A percentile compares a stretch with the other conserved stretches of the same genome.
Evolutionary conservation across 2,329 filamentous ascomycete genomes (phyloP).

Genomic region (Aquanectria penicillioides): DNA sequence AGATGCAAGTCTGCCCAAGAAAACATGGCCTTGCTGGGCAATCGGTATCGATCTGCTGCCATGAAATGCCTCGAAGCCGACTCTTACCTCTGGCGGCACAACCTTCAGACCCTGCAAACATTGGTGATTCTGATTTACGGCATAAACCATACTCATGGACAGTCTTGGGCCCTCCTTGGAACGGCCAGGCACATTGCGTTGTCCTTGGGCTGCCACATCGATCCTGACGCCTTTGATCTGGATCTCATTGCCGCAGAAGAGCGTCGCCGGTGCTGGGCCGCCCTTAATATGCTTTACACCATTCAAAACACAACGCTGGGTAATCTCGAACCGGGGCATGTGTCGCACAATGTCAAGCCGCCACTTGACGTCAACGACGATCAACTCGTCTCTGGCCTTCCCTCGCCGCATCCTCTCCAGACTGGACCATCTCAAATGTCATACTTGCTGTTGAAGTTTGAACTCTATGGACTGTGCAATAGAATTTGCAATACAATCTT

Average conservation of each 20-base stretch:
- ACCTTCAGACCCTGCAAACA: slow-evolving; percentile 20
- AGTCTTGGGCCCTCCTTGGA: slow-evolving; percentile 27
- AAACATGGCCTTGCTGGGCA: slow-evolving; percentile 15
- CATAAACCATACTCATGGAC: slow-evolving; percentile 30
- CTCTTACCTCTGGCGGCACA: slow-evolving; percentile 27
- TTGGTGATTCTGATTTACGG: slow-evolving; percentile 24
- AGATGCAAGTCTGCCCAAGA: neutral
- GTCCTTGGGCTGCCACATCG: slow-evolving; percentile 23
- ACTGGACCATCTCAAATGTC: slow-evolving; percentile 11
- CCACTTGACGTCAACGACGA: slow-evolving; percentile 13
- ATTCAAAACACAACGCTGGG: slow-evolving; percentile 30
- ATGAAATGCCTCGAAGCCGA: slow-evolving; percentile 29
- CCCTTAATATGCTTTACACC: slow-evolving; percentile 25
- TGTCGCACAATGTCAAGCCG: slow-evolving; percentile 1
- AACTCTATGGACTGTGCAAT: neutral
- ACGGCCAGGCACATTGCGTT: slow-evolving; percentile 22
- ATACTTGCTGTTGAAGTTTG: slow-evolving; percentile 12
- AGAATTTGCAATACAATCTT: slow-evolving; percentile 6
- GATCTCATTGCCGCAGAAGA: slow-evolving; percentile 20
- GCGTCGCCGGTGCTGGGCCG: slow-evolving; percentile 29
- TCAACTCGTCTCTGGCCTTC: neutral
- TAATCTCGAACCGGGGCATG: slow-evolving; percentile 13
- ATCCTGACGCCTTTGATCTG: slow-evolving; percentile 19
- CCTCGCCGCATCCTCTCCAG: neutral
- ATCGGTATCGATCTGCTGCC: slow-evolving; percentile 18